Base-by-base conservation (phyloP, 805 yeast genomes). In the Yarrowia sp. region DNA sequence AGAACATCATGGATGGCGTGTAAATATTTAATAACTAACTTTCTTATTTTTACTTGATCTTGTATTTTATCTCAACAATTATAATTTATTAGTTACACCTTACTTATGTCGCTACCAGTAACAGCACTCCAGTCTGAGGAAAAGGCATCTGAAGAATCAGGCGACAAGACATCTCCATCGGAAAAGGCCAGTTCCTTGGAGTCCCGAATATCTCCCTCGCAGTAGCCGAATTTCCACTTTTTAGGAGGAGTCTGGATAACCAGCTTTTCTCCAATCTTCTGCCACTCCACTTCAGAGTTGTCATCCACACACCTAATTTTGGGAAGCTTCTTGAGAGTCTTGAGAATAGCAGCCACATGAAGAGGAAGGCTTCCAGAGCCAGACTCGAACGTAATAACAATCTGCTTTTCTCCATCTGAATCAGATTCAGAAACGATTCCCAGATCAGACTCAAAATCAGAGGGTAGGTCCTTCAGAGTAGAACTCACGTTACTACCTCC, bases 271-370 rank as follows among this genome's bases (percentile, higher is more conserved):
- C 58, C 58, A n/a, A 36, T 51, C 31, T 14, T 51, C 10, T 51
- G 58, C 58, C 58, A 51, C 7, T 36, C 35, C 13, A 7, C 43
- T 13, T 51, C 58, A 14, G 58, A 14, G 17, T 22, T 14, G n/a
- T 51, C 58, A 9, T 51, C 35, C 11, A 38, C 58, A n/a, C 58
- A 36, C 35, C 9, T 51, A 15, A 51, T 22, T 28, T 18, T 36
- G 17, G 58, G 58, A 7, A 51, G 58, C 10, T 13, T 18, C 33
- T 51, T 51, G n/a, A 51, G 43, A 8, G 58, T 51, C 58, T 51
- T 51, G 22, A 51, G 58, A 22, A 51, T 51, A 22, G 58, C 58
- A 9, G 43, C 33, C 14, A 51, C 58, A n/a, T 51, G 58, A 10
- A 51, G 43, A 51, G 58, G 58, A 9, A 51, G 35, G 9, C 33